A percentile compares a stretch with the other conserved stretches of the same genome.
Conservation (phyloP, 2,329 filamentous ascomycete genomes). For the Boeremia exigua region DNA sequence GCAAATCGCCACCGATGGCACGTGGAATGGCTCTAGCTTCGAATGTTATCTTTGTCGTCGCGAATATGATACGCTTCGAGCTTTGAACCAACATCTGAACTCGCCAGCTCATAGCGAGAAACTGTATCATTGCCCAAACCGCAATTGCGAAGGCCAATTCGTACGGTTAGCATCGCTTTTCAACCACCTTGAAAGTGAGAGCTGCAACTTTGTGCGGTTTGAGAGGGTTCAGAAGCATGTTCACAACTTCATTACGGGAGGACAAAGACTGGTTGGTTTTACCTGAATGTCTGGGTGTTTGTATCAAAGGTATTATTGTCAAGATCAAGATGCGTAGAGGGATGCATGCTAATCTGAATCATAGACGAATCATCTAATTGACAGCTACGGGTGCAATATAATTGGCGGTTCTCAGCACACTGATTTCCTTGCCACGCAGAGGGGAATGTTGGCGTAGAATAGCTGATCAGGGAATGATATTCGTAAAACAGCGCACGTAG, state of each 20-base stretch:
- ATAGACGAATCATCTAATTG: too few relatives aligned
- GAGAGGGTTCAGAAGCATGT: constrained; percentile 47
- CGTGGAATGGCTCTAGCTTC: constrained; percentile 56
- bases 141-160: constrained; percentile 49
- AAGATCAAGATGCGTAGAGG: too few relatives aligned
- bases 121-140: constrained; percentile 54
- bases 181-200: constrained; percentile 56
- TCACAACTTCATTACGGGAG: constrained; percentile 8
- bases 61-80: constrained; percentile 43
- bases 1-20: constrained; percentile 27
- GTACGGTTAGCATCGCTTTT: constrained; percentile 50
- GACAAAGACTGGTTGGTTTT: constrained; percentile 15
- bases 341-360: too few relatives aligned
- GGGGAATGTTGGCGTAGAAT: too few relatives aligned
- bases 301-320: too few relatives aligned
- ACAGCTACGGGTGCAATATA: too few relatives aligned
- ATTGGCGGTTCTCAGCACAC: too few relatives aligned
- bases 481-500: too few relatives aligned
- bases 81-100: constrained; percentile 61
- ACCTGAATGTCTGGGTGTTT: neutral
- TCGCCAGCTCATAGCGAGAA: constrained; percentile 60
- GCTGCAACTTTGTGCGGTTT: constrained; percentile 50
- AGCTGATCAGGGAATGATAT: too few relatives aligned
- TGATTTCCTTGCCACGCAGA: too few relatives aligned
- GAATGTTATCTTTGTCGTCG: constrained; percentile 62